Evolutionary conservation across 1,284 basidiomycete genomes (phyloP).

Genomic region (Marasmius fiardii): DNA sequence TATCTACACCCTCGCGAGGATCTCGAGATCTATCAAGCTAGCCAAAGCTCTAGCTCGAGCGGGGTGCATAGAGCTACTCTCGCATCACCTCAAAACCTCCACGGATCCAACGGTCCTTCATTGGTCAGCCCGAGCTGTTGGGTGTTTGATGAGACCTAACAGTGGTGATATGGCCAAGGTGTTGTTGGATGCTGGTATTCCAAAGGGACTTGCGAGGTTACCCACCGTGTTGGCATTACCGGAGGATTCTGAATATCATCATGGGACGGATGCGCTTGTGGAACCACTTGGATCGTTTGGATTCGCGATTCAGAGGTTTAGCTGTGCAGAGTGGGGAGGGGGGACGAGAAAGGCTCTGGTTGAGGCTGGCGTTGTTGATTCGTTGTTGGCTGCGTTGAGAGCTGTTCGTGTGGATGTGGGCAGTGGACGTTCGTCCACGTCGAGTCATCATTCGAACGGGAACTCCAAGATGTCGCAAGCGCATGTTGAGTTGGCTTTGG

Average conservation of each 20-base stretch:
- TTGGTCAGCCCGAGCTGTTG: slow-evolving; percentile 21
- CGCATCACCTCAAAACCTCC: slow-evolving; percentile 17
- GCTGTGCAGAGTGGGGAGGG: slow-evolving; percentile 24
- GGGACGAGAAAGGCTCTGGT: slow-evolving; percentile 21
- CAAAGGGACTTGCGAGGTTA: slow-evolving; percentile 22
- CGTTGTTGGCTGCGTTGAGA: slow-evolving; percentile 23
- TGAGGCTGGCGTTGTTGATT: slow-evolving; percentile 20
- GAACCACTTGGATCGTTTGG: slow-evolving; percentile 21
- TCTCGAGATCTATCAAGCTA: slow-evolving; percentile 24
- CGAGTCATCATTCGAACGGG: too few species aligned
- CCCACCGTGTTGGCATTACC: slow-evolving; percentile 23
- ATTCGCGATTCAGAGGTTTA: slow-evolving; percentile 22
- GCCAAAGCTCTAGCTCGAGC: slow-evolving; percentile 20
- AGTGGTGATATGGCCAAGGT: slow-evolving; percentile 22
- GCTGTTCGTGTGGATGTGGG: slow-evolving; percentile 21
- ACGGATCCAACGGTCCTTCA: slow-evolving; percentile 19
- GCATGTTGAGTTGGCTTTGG: slow-evolving; percentile 24
- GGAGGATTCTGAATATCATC: slow-evolving; percentile 10
- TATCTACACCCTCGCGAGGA: slow-evolving; percentile 21
- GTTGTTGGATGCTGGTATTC: slow-evolving; percentile 22
- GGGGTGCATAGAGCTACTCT: slow-evolving; percentile 18
- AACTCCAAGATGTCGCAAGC: too few species aligned
- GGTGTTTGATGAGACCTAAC: slow-evolving; percentile 26
- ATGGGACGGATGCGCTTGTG: too few species aligned
- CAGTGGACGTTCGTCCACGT: too few species aligned